These are phyloP conservation scores for Phialophora expanda DNA, from an alignment of 2,329 filamentous ascomycete species.

Conservation along the genomic window DNA sequence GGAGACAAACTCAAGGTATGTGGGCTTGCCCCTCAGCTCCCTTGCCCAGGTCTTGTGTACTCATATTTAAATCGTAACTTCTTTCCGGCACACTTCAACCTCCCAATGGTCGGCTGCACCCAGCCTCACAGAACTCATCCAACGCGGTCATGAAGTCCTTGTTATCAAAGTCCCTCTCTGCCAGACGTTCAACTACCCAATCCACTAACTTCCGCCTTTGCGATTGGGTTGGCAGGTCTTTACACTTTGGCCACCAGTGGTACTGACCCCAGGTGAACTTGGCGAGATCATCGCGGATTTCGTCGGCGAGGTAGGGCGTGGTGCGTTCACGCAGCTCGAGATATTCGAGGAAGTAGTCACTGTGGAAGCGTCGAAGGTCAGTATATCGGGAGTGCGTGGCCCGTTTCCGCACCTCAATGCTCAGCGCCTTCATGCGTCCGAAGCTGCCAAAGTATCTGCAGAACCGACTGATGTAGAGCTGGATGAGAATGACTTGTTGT, in stretches of 20 bases:
- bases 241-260: constrained; percentile 9
- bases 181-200: not conserved
- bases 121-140: not conserved
- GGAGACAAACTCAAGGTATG: not conserved
- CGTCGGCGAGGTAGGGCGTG: not conserved
- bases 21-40: not conserved
- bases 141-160: not conserved
- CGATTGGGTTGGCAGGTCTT: not conserved
- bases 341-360: constrained; percentile 3
- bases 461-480: not conserved
- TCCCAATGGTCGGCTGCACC: not conserved
- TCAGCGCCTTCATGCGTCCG: constrained; percentile 4
- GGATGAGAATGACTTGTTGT: not conserved
- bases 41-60: not conserved
- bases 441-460: not conserved
- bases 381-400: not conserved
- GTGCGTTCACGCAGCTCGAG: not conserved
- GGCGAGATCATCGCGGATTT: not conserved
- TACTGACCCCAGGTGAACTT: not conserved
- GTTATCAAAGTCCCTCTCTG: not conserved
- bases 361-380: not conserved
- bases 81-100: not conserved
- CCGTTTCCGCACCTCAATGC: not conserved
- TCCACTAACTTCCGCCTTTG: not conserved
- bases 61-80: not conserved